Evolutionary conservation across 2,329 filamentous ascomycete species (phyloP), one percentile per base, ranked within the genome.

Genomic region (Aureobasidium lini): DNA sequence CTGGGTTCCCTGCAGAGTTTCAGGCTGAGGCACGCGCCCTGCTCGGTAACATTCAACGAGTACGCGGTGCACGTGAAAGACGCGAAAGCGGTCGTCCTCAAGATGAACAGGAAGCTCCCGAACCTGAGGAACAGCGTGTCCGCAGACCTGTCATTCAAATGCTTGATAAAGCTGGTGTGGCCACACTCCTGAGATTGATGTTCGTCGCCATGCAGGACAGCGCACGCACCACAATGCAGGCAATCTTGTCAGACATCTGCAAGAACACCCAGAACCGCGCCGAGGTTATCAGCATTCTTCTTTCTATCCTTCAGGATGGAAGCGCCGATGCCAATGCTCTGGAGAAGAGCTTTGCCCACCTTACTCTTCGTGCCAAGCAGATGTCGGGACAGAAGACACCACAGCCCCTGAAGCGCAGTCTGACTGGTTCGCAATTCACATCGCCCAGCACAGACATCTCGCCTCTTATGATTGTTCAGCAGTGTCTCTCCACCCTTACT

Each of bases 181-280:
- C 95, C 29, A 97, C 94, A n/a, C 78, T 99, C 36, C 81, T 99
- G 44, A 89, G 95, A n/a, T 82, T 99, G 9, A 96, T 99, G 93
- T 99, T 99, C 72, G 91, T 97, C 67, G 88, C 90, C 49, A 90
- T 96, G 65, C 89, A 93, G 64, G 90, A 89, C 23, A 94, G 89
- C 62, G 87, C 94, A 50, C 89, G 91, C 65, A 84, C 82, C 62
- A 89, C 90, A 61, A 80, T 99, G 57, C 93, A 94, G 70, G 86
- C 87, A 59, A 89, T 99, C 57, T 85, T 99, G 54, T 85, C 90
- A 63, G 90, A 96, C 65, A 87, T 97, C 29, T 97, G 91, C 69
- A 89, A 96, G 73, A 99, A 99, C 71, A 87, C 90, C n/a, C 91
- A 96, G 69, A 99, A 94, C 69, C 85, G 94, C 37, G 85, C 92